Conservation (phyloP, 1,139 yeast genomes). For the Hansenula lynferdii region DNA sequence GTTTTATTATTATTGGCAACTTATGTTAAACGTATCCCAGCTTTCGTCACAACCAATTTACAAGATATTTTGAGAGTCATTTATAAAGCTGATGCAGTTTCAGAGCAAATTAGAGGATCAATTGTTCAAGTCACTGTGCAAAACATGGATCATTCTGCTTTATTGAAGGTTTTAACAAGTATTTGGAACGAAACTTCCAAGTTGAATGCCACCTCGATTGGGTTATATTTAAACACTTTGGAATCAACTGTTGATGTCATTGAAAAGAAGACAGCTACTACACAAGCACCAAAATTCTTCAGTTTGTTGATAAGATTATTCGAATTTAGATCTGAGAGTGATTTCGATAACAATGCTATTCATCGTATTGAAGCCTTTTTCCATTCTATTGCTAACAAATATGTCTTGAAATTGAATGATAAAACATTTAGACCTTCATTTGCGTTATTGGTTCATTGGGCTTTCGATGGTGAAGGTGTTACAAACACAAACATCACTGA, state of each 20-base stretch:
- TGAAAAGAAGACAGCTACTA: conserved; percentile 70
- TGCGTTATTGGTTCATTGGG: conserved; percentile 89
- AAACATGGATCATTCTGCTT: conserved; percentile 61
- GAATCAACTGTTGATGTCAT: conserved; percentile 60
- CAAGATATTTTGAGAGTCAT: conserved; percentile 54
- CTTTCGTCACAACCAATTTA: conserved; percentile 71
- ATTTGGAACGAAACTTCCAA: conserved; percentile 57
- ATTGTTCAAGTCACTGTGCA: conserved; percentile 62
- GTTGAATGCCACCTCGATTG: conserved; percentile 47
- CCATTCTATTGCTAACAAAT: conserved; percentile 66
- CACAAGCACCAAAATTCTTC: conserved; percentile 67
- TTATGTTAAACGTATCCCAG: conserved; percentile 78
- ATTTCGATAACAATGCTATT: conserved; percentile 67
- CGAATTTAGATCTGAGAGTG: conserved; percentile 55
- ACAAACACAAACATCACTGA: conserved; percentile 39
- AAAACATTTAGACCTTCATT: conserved; percentile 90
- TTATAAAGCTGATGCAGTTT: conserved; percentile 53
- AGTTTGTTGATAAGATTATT: conserved; percentile 68
- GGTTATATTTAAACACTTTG: conserved; percentile 62
- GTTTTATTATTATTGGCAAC: conserved; percentile 69
- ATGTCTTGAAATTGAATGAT: conserved; percentile 89
- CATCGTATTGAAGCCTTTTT: conserved; percentile 77
- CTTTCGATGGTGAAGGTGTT: conserved; percentile 75
- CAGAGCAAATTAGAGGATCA: conserved; percentile 55
- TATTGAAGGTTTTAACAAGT: conserved; percentile 55